Conservation (phyloP, 768 basidiomycete genomes). For the Leccinum longicurvipes region DNA sequence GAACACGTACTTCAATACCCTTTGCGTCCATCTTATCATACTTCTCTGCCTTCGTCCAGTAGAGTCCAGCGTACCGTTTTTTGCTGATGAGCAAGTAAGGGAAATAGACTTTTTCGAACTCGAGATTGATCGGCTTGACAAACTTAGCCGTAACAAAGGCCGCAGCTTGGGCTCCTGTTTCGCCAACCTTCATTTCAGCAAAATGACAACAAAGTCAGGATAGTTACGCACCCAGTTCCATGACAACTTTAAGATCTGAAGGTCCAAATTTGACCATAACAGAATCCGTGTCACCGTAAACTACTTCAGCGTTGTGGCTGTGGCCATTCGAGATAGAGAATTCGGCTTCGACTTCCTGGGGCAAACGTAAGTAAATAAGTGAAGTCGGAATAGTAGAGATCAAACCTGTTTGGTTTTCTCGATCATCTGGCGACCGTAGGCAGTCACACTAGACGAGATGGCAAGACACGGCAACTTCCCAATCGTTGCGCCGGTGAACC, state of each 20-base stretch:
- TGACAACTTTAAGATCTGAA: constrained; percentile 78
- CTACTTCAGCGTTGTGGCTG: constrained; percentile 84
- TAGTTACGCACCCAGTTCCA: constrained; percentile 71
- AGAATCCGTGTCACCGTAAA: constrained; percentile 99
- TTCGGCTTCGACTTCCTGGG: constrained; percentile 79
- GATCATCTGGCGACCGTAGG: constrained; percentile 99
- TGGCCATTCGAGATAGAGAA: constrained; percentile 85
- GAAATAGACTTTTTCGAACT: constrained; percentile 99
- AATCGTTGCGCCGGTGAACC: constrained; percentile 96
- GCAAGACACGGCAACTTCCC: constrained; percentile 95
- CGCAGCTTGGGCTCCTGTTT: constrained; percentile 85
- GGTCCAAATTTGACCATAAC: constrained; percentile 99
- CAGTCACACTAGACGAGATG: constrained; percentile 93
- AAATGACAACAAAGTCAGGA: neutral
- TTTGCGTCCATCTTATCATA: constrained; percentile 99
- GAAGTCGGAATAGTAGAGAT: neutral
- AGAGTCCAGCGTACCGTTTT: constrained; percentile 96
- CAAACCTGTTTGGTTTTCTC: constrained; percentile 87
- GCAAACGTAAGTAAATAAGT: neutral
- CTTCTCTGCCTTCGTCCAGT: constrained; percentile 94
- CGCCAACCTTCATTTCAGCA: neutral
- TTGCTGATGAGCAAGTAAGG: constrained; percentile 98
- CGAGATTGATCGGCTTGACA: constrained; percentile 93
- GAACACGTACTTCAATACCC: constrained; percentile 82
- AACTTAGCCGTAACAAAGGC: constrained; percentile 89